Percentiles rank a stretch among this genome's conserved stretches.
These are phyloP conservation scores for Populus nigra DNA, from an alignment of 345 rosid species.

Conservation along the genomic window DNA sequence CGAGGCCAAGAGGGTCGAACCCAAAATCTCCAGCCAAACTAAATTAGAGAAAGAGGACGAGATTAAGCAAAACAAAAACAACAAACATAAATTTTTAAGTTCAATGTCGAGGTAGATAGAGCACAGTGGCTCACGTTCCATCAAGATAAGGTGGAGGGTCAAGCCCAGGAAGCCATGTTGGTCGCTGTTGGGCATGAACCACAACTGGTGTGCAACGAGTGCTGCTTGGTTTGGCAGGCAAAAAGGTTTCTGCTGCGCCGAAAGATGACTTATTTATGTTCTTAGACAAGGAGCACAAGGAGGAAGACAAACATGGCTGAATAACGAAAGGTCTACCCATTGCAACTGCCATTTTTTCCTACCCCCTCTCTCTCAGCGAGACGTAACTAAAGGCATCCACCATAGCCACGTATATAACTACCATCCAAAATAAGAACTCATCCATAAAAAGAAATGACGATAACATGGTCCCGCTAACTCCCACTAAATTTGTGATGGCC, in stretches of 20 bases:
- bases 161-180: slow-evolving; percentile 95
- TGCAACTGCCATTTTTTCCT: slow-evolving; percentile 35
- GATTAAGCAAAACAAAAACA: background rate
- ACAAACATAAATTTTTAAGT: background rate
- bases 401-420: slow-evolving; percentile 19
- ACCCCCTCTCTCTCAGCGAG: slow-evolving; percentile 19
- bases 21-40: slow-evolving; percentile 89
- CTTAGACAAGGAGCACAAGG: background rate
- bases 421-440: slow-evolving; percentile 7
- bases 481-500: background rate
- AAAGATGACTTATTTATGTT: slow-evolving; percentile 14
- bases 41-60: background rate
- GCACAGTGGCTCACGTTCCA: slow-evolving; percentile 59
- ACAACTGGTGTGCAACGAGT: background rate
- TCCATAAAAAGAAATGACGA: background rate
- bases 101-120: background rate
- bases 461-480: slow-evolving; percentile 32
- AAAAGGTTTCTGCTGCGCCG: slow-evolving; percentile 7
- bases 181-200: slow-evolving; percentile 59
- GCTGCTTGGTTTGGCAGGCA: slow-evolving; percentile 19
- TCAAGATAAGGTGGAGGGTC: slow-evolving; percentile 84
- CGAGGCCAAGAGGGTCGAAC: slow-evolving; percentile 90
- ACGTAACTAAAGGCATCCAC: slow-evolving; percentile 8
- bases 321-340: slow-evolving; percentile 35
- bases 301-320: slow-evolving; percentile 37